Evolutionary conservation across 2,329 filamentous ascomycete species (phyloP).

Genomic region (Neofusicoccum kwambonambiense): DNA sequence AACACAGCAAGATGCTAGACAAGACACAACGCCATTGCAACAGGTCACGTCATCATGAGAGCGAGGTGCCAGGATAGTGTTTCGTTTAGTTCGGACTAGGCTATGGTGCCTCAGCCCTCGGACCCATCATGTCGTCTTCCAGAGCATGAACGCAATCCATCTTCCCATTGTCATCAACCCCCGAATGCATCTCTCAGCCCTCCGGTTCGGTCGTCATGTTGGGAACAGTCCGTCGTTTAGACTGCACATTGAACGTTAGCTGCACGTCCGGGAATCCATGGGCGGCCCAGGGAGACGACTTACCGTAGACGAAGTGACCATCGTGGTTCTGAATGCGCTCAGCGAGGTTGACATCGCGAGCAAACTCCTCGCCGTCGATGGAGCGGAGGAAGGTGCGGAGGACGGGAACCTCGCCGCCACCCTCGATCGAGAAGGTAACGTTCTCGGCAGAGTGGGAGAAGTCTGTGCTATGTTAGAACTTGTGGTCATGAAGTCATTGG

Average conservation of each 20-base stretch:
- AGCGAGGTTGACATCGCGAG: slow-evolving; percentile 55
- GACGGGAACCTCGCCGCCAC: slow-evolving; percentile 50
- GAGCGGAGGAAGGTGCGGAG: slow-evolving; percentile 52
- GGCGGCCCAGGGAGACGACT: slow-evolving; percentile 18
- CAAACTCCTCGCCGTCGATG: slow-evolving; percentile 41
- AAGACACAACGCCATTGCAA: neutral
- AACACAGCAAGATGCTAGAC: neutral
- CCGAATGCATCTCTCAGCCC: slow-evolving; percentile 10
- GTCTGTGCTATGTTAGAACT: slow-evolving; percentile 15
- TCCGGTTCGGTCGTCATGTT: neutral
- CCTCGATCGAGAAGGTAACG: slow-evolving; percentile 52
- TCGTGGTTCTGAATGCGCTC: slow-evolving; percentile 56
- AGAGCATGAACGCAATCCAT: slow-evolving; percentile 10
- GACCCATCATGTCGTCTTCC: slow-evolving; percentile 10
- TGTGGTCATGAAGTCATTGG: slow-evolving; percentile 4
- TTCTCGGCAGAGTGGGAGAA: slow-evolving; percentile 50
- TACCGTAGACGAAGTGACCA: slow-evolving; percentile 45
- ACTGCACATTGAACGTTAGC: neutral
- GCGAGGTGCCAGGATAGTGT: neutral
- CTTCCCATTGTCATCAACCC: neutral
- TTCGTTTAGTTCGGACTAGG: slow-evolving; percentile 3
- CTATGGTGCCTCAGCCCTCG: slow-evolving; percentile 1
- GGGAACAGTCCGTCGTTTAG: slow-evolving; percentile 8
- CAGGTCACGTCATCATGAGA: neutral
- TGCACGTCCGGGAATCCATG: neutral